Evolutionary conservation across 2,329 filamentous ascomycete species (phyloP), one percentile per base, ranked within the genome.

Genomic region (Alternaria rosae): DNA sequence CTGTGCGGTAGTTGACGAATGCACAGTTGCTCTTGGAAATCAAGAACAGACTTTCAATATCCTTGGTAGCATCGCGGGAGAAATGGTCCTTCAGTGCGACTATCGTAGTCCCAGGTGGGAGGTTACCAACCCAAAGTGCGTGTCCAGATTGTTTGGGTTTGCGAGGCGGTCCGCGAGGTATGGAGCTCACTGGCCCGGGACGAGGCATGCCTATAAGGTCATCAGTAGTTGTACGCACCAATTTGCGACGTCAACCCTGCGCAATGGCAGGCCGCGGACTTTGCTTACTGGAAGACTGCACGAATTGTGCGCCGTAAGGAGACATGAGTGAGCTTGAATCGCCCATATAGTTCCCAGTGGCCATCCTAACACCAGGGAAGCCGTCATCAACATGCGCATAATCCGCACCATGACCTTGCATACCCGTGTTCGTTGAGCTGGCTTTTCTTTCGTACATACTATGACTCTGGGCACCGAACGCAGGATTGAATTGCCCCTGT

Each of bases 21-120:
- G 94, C 94, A 74, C 94, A 98, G 76, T 97, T 97, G 77, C 94
- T 97, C 78, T 97, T 97, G 0, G 94, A 94, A 42, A 98, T 98
- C 35, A 98, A 82, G 69, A 98, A 97, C 0, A 98, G 83, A 48
- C 93, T 97, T 76, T 97, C 92, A 21, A 98, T 88, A 1, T 93
- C 87, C 43, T 84, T 87, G 0, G 85, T 86, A 0, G 92, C 90
- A 67, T 94, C 91, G 65, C 88, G 88, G 64, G 92, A 96, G 60
- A 97, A 95, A 76, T 97, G 92, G 62, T 95, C 89, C 54, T 97
- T 97, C n/a, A 98, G 82, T 61, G 87, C 91, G 79, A 93, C 89
- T 12, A 98, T 85, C 42, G 90, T 90, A 1, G 93, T 91, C 51
- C 92, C 91, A 0, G 92, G 91, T 5, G 94, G 94, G 0, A 98